Base-by-base conservation (phyloP, 495 filamentous ascomycete species). In the Lichenothelia convexa region DNA sequence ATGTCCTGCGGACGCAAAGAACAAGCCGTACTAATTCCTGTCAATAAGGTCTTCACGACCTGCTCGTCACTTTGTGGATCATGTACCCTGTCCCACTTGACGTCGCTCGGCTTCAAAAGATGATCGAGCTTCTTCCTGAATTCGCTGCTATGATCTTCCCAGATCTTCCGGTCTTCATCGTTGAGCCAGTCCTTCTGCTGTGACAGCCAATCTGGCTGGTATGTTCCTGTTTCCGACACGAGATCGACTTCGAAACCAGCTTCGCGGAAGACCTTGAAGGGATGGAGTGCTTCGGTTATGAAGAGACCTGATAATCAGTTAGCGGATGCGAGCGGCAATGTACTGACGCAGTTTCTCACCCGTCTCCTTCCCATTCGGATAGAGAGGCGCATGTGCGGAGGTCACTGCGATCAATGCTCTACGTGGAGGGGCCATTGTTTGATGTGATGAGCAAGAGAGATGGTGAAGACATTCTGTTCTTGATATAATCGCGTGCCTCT, bases 191-290 rank as follows among this genome's bases (percentile, higher is more conserved):
- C 61, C n/a, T 53, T 44, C 20, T 57, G 50, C 34, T 53, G 45
- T 12, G 55, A 59, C 1, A 65, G 55, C 59, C 59, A 64, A 45
- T 67, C 62, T 0, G 62, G 48, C 12, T 43, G 45, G 37, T 63
- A 66, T 5, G 43, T 52, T n/a, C 63, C 64, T 1, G 52, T 65
- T 38, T 63, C 62, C n/a, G 63, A 64, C 30, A 55, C 53, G 13
- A 66, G 49, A 43, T 66, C 62, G 33, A 68, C 63, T 29, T 60
- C 54, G 47, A 66, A 65, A 24, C 62, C 62, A 4, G 64, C 62
- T 7, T 39, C 43, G 5, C 40, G 47, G 49, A 66, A 58, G 32
- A 59, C 58, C 16, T 54, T 43, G 55, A 57, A 68, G 3, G 62
- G 62, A 38, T 68, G 64, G 16, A 66, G 48, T 17, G 61, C 63